phyloP scores from a whole-genome alignment of 2,329 filamentous ascomycete species.

The Chrysoporthe puriensis region DNA sequence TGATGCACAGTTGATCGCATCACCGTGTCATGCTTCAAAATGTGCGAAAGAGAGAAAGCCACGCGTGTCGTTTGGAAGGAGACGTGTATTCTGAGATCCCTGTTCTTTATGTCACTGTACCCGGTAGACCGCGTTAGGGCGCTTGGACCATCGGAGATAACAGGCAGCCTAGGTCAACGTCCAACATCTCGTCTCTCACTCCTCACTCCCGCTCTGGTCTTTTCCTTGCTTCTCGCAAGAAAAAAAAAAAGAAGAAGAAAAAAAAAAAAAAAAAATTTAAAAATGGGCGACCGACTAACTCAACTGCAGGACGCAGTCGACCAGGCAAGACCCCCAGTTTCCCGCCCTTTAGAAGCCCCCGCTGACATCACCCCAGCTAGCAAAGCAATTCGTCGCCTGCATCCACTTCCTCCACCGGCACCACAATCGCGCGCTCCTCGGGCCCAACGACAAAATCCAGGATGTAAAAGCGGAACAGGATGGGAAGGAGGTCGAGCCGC shows the following conservation, averaged over 20 bases:
- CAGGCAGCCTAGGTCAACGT: not conserved
- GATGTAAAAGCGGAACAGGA: conserved; percentile 59
- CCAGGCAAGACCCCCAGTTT: conserved; percentile 57
- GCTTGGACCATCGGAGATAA: conserved; percentile 23
- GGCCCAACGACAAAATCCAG: conserved; percentile 60
- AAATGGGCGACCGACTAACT: conserved; percentile 78
- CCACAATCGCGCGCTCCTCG: conserved; percentile 66
- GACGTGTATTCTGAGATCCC: conserved; percentile 1
- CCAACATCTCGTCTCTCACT: not conserved
- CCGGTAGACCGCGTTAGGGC: conserved; percentile 12
- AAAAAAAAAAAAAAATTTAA: conserved; percentile 30
- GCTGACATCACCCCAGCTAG: conserved; percentile 51
- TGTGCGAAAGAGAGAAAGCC: not conserved
- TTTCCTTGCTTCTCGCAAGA: conserved; percentile 22
- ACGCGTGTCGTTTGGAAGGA: not conserved
- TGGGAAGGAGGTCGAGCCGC: conserved; percentile 62
- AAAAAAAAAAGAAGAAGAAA: conserved; percentile 38
- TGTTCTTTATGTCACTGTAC: conserved; percentile 1
- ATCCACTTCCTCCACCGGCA: conserved; percentile 69
- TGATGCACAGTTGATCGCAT: conserved; percentile 21
- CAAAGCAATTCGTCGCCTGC: conserved; percentile 69
- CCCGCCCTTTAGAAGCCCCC: not conserved
- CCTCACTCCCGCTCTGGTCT: not conserved
- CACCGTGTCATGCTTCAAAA: conserved; percentile 24
- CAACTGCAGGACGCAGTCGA: conserved; percentile 86